Evolutionary conservation across 164 flowering plant species (phyloP).

Genomic region (Dillenia suffruticosa): DNA sequence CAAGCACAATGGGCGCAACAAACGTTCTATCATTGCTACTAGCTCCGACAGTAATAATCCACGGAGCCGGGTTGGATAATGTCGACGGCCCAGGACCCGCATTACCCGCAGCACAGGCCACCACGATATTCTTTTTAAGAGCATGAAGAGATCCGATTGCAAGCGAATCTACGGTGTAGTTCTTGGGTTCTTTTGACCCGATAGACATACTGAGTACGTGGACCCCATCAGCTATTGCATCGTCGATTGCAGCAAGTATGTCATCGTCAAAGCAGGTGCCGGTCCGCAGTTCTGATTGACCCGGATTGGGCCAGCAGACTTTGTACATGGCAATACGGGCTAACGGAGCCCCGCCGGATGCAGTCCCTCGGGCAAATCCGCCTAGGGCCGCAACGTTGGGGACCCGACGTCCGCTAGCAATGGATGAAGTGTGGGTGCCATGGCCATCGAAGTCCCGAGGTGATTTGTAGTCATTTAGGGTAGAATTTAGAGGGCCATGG

Average conservation of each 20-base stretch:
- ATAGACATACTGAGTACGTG: constrained; percentile 78
- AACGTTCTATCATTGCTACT: constrained; percentile 70
- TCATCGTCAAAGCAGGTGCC: constrained; percentile 67
- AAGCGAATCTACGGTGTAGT: constrained; percentile 40
- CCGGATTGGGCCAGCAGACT: constrained; percentile 78
- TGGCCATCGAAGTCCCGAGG: constrained; percentile 91
- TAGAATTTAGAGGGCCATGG: constrained; percentile 48
- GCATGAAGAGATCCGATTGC: constrained; percentile 84
- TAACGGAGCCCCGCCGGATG: constrained; percentile 81
- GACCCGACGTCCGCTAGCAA: constrained; percentile 60
- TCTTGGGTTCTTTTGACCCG: constrained; percentile 26
- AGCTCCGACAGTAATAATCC: constrained; percentile 89
- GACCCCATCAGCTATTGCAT: constrained; percentile 84
- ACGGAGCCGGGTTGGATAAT: constrained; percentile 64
- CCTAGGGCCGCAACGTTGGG: constrained; percentile 47
- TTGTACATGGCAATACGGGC: constrained; percentile 86
- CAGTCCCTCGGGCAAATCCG: constrained; percentile 65
- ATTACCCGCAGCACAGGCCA: constrained; percentile 76
- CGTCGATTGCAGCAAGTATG: constrained; percentile 88
- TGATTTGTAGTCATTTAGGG: constrained; percentile 48
- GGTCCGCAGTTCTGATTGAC: constrained; percentile 10
- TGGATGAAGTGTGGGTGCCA: constrained; percentile 88
- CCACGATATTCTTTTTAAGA: constrained; percentile 51
- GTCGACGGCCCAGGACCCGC: constrained; percentile 57
- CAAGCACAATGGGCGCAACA: constrained; percentile 47